Evolutionary conservation across 2,329 filamentous ascomycete genomes (phyloP).

Genomic region (Kalaharituber pfeilii): DNA sequence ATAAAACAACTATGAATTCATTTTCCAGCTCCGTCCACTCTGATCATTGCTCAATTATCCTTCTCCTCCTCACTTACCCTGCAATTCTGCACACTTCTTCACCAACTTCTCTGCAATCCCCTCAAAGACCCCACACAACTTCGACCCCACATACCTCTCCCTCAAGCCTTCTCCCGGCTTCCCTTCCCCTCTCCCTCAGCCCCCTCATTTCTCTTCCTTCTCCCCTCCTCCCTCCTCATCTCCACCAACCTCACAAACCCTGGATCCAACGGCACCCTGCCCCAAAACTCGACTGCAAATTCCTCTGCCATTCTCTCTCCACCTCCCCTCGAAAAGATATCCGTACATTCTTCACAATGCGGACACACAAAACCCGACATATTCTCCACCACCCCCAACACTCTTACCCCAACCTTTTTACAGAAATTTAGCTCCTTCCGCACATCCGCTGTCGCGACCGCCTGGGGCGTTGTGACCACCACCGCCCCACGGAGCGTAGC

Average conservation of each 20-base stretch:
- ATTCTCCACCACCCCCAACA: conserved; percentile 87
- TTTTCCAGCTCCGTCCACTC: too few species aligned
- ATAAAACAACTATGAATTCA: too few species aligned
- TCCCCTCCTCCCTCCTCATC: conserved; percentile 26
- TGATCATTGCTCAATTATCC: too few species aligned
- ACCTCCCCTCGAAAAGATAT: conserved; percentile 83
- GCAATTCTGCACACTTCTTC: too few species aligned
- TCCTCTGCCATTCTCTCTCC: conserved; percentile 78
- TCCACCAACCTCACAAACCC: conserved; percentile 81
- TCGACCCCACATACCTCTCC: neutral
- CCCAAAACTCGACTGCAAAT: conserved; percentile 67
- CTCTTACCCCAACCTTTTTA: conserved; percentile 57
- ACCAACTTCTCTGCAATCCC: neutral
- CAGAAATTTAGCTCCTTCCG: conserved; percentile 92
- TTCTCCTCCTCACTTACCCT: too few species aligned
- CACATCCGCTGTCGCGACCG: conserved; percentile 81
- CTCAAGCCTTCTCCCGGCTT: neutral
- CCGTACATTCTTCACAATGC: conserved; percentile 67
- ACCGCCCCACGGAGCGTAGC: conserved; percentile 66
- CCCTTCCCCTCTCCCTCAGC: conserved; percentile 52
- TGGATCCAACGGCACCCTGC: conserved; percentile 77
- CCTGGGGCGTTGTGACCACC: conserved; percentile 90
- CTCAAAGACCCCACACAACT: neutral
- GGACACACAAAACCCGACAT: conserved; percentile 87
- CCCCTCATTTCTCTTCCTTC: too few species aligned